Conservation (phyloP, 441 rosid species). For the Bruguiera hainesii region DNA sequence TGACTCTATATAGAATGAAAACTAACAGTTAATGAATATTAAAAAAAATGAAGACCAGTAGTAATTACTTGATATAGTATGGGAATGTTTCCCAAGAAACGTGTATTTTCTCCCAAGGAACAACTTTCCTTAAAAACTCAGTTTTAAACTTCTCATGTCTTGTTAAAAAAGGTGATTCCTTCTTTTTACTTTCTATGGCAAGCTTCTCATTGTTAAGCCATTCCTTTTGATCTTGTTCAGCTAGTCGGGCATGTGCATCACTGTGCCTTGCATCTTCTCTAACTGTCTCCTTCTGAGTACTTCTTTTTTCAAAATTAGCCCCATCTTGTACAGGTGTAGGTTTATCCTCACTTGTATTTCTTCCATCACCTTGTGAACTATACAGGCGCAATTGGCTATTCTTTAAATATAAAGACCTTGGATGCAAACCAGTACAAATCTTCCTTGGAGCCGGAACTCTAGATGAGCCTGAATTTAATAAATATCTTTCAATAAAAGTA, state of each 20-base stretch:
- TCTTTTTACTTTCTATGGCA: constrained; percentile 66
- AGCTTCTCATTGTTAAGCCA: constrained; percentile 84
- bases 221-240: constrained; percentile 84
- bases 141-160: constrained; percentile 74
- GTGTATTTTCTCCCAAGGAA: constrained; percentile 87
- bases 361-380: constrained; percentile 83
- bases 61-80: constrained; percentile 70
- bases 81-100: constrained; percentile 94
- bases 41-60: constrained; percentile 6
- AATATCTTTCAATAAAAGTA: constrained; percentile 36
- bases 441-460: constrained; percentile 26
- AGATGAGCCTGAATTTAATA: constrained; percentile 29
- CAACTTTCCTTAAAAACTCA: constrained; percentile 67
- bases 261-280: constrained; percentile 30
- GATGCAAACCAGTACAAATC: constrained; percentile 21
- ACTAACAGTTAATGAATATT: background rate
- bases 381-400: constrained; percentile 47
- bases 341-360: constrained; percentile 70
- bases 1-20: background rate
- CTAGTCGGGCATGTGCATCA: constrained; percentile 69
- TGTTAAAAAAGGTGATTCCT: constrained; percentile 68
- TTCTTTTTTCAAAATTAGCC: constrained; percentile 45
- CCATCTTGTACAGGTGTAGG: constrained; percentile 44
- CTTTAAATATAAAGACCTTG: constrained; percentile 22
- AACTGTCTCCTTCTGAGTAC: constrained; percentile 27